Evolutionary conservation across 352 stramenopile species (phyloP), one percentile per base, ranked within the genome.

Genomic region (Bremia lactucae): DNA sequence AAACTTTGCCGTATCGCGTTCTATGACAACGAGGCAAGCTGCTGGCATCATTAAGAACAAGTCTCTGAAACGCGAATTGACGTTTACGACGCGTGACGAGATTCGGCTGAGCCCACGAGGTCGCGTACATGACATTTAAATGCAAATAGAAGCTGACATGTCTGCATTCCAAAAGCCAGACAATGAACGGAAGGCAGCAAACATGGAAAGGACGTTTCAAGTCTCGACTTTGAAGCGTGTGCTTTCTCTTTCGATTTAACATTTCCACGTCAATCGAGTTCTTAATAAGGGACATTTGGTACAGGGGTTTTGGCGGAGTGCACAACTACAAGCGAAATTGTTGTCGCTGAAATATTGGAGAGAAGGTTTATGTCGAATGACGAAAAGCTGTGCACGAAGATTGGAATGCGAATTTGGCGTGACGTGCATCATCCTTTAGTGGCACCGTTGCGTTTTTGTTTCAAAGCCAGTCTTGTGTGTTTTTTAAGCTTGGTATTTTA

Each of bases 201-300:
- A 85, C 31, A 60, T 55, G 5, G 78, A 91, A 35, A 68, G 70
- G 21, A 55, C 62, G 19, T 74, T 85, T 45, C 75, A 87, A 28
- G 68, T 65, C 9, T 82, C 73, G 10, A 83, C 74, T 6, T 84
- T 73, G 13, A 91, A 91, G 57, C 76, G 79, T 33, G 79, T 91
- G 43, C 50, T 91, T 31, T 87, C 76, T 25, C 61, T 90, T 10
- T 89, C 77, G 18, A 89, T 96, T 49, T 81, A 96, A 48, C 87
- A 97, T 59, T 97, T 97, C 59, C 75, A 96, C 31, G 81, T 97
- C 21, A 87, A 97, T 28, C 90, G 93, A 42, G 87, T 97, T 18
- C 62, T 98, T 8, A 92, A 92, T 16, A 97, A 97, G 55, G 92
- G 92, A 93, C 86, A 21, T 98, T 97, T 41, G 92, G 92, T 13